Evolutionary conservation across 371 early-diverging fungal genomes (phyloP).

Genomic region (Rhizopus stolonifer): DNA sequence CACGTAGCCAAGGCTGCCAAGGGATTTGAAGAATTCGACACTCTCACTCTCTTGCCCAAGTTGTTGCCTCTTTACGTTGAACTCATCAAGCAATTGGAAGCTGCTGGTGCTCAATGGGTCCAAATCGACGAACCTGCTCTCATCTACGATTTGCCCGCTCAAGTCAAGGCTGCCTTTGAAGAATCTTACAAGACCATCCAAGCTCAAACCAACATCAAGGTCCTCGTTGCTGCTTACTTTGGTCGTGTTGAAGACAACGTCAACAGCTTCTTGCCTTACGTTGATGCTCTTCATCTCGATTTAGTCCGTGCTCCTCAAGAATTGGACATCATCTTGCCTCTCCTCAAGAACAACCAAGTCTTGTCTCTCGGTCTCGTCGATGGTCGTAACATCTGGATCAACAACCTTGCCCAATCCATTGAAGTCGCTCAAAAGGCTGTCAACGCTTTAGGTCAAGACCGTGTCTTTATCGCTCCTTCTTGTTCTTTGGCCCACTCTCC

Average conservation of each 20-base stretch:
- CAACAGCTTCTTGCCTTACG: slow-evolving; percentile 63
- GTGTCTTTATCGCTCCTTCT: slow-evolving; percentile 83
- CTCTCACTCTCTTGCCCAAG: slow-evolving; percentile 69
- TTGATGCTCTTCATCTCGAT: slow-evolving; percentile 89
- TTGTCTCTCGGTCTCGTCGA: slow-evolving; percentile 90
- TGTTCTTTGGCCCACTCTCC: slow-evolving; percentile 94
- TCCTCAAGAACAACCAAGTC: slow-evolving; percentile 53
- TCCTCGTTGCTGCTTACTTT: slow-evolving; percentile 93
- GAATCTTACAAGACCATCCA: slow-evolving; percentile 71
- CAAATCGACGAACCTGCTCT: slow-evolving; percentile 93
- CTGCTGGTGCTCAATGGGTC: slow-evolving; percentile 90
- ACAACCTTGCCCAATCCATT: slow-evolving; percentile 77
- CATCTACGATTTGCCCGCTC: slow-evolving; percentile 68
- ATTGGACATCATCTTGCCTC: slow-evolving; percentile 66
- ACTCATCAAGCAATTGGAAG: slow-evolving; percentile 73
- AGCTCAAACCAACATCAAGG: slow-evolving; percentile 57
- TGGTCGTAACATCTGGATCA: slow-evolving; percentile 97
- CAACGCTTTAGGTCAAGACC: slow-evolving; percentile 63
- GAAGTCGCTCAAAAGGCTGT: slow-evolving; percentile 69
- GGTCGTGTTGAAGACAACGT: slow-evolving; percentile 81
- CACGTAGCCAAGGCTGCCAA: slow-evolving; percentile 80
- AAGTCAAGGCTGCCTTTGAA: slow-evolving; percentile 48
- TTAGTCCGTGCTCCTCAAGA: slow-evolving; percentile 86
- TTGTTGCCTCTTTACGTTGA: slow-evolving; percentile 80
- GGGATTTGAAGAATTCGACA: slow-evolving; percentile 63